Conservation (phyloP, 495 filamentous ascomycete genomes). For the Symbiotaphrina buchneri region DNA sequence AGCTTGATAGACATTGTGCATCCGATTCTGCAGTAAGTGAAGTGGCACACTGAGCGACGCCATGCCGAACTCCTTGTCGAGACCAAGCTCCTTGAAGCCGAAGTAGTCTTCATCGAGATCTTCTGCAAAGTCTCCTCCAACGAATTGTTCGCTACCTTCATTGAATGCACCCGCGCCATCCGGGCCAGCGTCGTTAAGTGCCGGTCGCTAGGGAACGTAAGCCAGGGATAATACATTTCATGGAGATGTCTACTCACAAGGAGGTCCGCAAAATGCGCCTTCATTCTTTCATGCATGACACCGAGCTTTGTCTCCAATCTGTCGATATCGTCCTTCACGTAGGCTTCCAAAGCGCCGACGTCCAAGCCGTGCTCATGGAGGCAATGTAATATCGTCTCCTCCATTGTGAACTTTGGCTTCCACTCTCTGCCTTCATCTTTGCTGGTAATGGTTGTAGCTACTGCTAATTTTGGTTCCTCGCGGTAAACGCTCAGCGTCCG, state of each 20-base stretch:
- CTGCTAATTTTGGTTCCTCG: constrained; percentile 51
- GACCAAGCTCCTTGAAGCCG: constrained; percentile 84
- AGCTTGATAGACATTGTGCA: constrained; percentile 57
- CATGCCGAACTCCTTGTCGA: constrained; percentile 74
- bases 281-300: constrained; percentile 82
- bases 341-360: constrained; percentile 59
- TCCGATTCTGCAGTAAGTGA: constrained; percentile 79
- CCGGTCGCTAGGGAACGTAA: constrained; percentile 34
- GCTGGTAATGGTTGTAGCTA: constrained; percentile 11
- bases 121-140: constrained; percentile 90
- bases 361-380: constrained; percentile 63
- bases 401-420: constrained; percentile 46
- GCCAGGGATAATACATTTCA: constrained; percentile 15
- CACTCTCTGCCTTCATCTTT: constrained; percentile 21
- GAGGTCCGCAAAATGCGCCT: constrained; percentile 72
- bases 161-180: constrained; percentile 84
- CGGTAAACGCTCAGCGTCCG: constrained; percentile 58
- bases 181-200: constrained; percentile 51
- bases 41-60: constrained; percentile 75
- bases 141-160: constrained; percentile 92
- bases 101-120: constrained; percentile 98
- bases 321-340: constrained; percentile 87
- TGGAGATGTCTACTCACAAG: constrained; percentile 2
- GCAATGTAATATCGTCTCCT: constrained; percentile 74
- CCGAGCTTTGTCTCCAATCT: constrained; percentile 63